Base-by-base conservation (phyloP, 139 green algal species). In the Coccomyxa sp. region DNA sequence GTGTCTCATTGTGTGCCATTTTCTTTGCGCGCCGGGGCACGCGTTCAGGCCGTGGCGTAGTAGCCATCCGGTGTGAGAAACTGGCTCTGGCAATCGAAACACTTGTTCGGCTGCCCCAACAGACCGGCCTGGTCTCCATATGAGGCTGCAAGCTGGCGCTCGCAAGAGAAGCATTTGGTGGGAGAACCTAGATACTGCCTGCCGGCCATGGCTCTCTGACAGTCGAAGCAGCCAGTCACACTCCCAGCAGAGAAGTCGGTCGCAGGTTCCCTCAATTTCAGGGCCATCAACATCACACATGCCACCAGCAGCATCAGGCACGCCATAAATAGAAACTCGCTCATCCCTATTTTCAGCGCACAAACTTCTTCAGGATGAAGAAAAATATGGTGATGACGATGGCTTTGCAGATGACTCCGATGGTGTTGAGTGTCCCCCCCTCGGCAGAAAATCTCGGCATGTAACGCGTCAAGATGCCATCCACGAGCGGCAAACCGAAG, bases 371-470 rank as follows among this genome's bases (percentile, higher is more conserved):
- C 44, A 58, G 44, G 44, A 58, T 10, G 44, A 58, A 58, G 44
- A 58, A 58, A 58, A 58, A 58, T 58, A 58, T 58, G 44, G 44
- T 58, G 44, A 58, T 58, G 44, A 58, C 44, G 44, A 58, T 58
- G 44, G 44, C 44, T 58, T 58, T 58, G 44, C 44, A 58, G 44
- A 58, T 58, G 44, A 58, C 44, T 58, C 44, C 44, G 10, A 58
- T 58, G 44, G 44, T 58, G 44, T 58, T 58, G 44, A 58, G 44
- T 58, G 44, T 58, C 44, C 44, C 44, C 44, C 44, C 44, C 44
- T 58, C 44, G 44, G 44, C 44, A 58, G 44, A 58, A 14, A 58
- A 58, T 58, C 44, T 58, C 44, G 44, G 44, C 44, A 58, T 58
- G 44, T 58, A 58, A 58, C 44, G 44, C 44, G 44, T 58, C 44